A percentile compares a stretch with the other conserved stretches of the same genome.
Conservation (phyloP, 208 protist genomes). For the Leishmania amazonensis region DNA sequence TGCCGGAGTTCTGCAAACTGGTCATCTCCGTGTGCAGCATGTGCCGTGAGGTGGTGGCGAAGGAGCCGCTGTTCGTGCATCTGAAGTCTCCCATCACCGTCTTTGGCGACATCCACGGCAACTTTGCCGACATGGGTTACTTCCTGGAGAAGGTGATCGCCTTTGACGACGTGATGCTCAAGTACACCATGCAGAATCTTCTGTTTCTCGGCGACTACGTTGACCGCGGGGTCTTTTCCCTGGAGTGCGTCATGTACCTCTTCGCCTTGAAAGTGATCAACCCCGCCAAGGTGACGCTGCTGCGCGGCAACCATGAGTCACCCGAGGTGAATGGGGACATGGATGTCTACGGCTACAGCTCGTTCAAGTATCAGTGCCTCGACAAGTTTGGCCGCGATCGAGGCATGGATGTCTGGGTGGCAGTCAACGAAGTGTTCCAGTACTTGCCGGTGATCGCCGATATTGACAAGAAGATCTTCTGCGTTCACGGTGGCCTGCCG, state of each 20-base stretch:
- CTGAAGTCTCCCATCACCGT: constrained; percentile 90
- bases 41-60: constrained; percentile 84
- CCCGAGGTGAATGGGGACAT: constrained; percentile 93
- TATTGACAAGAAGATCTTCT: constrained; percentile 96
- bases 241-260: constrained; percentile 91
- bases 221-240: constrained; percentile 93
- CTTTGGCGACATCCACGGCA: constrained; percentile 95
- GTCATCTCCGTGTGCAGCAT: constrained; percentile 85
- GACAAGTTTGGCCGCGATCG: constrained; percentile 87
- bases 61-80: constrained; percentile 88
- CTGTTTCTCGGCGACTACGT: constrained; percentile 99
- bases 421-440: constrained; percentile 93
- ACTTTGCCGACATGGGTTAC: constrained; percentile 93
- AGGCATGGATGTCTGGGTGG: constrained; percentile 89
- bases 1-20: constrained; percentile 85
- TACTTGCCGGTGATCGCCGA: constrained; percentile 91
- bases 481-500: constrained; percentile 94
- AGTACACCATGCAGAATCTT: constrained; percentile 92
- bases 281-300: constrained; percentile 89
- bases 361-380: constrained; percentile 93
- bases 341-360: constrained; percentile 92
- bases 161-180: constrained; percentile 91
- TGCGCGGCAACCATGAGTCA: constrained; percentile 94
- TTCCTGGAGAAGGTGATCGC: constrained; percentile 89
- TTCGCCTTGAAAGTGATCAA: constrained; percentile 90